Evolutionary conservation across 2,329 filamentous ascomycete species (phyloP).

Genomic region (Diaporthe sp.): DNA sequence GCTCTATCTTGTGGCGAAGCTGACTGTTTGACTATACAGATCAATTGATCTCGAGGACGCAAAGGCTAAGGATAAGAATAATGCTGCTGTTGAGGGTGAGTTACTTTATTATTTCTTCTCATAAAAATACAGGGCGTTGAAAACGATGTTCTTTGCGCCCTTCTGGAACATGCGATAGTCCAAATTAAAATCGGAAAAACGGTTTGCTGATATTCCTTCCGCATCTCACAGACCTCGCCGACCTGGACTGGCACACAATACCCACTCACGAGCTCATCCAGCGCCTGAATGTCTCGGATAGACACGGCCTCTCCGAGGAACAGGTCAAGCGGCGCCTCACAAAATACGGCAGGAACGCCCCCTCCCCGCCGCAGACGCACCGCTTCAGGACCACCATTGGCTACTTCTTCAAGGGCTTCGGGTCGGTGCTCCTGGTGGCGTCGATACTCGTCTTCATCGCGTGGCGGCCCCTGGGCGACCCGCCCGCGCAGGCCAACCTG

Average conservation of each 20-base stretch:
- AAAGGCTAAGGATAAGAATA: conserved; percentile 62
- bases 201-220: conserved; percentile 40
- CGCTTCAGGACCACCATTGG: conserved; percentile 70
- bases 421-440: conserved; percentile 77
- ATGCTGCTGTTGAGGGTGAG: conserved; percentile 58
- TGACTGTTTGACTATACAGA: conserved; percentile 45
- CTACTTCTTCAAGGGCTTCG: conserved; percentile 86
- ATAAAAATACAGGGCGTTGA: neutral
- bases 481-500: conserved; percentile 77
- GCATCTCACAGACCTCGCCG: conserved; percentile 65
- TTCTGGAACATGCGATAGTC: neutral
- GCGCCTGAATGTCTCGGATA: conserved; percentile 69
- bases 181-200: neutral
- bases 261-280: conserved; percentile 69
- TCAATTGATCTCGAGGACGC: conserved; percentile 70
- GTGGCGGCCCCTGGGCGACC: conserved; percentile 81
- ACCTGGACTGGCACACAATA: conserved; percentile 78
- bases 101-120: conserved; percentile 7
- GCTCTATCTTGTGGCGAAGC: conserved; percentile 25
- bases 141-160: neutral
- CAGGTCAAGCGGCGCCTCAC: conserved; percentile 67
- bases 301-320: conserved; percentile 71
- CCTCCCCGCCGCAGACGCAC: conserved; percentile 74
- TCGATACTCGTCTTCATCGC: conserved; percentile 81
- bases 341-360: conserved; percentile 76